phyloP scores from a whole-genome alignment of 2,329 filamentous ascomycete genomes.

The Nemania abortiva region DNA sequence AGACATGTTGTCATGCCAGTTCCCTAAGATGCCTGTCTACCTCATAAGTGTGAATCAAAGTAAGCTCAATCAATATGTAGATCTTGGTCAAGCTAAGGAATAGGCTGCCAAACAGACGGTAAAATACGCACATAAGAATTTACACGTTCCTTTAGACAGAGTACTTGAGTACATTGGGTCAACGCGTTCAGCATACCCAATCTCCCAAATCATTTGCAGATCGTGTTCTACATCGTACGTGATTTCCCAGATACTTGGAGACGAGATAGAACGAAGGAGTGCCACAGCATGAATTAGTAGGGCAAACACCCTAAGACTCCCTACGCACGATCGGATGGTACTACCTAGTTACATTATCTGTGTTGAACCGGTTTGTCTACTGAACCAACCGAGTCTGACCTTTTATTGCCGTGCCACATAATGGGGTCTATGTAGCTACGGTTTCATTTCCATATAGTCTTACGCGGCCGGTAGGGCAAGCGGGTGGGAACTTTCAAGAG shows the following conservation, averaged over 20 bases:
- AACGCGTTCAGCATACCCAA: background rate
- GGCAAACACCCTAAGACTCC: too few species aligned
- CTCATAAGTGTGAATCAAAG: background rate
- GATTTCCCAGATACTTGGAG: background rate
- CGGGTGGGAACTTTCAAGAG: background rate
- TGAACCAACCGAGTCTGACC: background rate
- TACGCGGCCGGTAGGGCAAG: background rate
- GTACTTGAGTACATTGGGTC: background rate
- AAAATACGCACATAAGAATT: background rate
- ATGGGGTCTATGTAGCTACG: background rate
- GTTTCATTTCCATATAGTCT: constrained; percentile 14
- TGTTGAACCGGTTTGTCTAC: background rate
- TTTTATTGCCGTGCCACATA: background rate
- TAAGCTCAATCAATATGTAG: background rate
- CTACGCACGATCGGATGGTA: too few species aligned
- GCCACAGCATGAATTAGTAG: background rate
- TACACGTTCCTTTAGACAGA: background rate
- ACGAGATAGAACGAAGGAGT: background rate
- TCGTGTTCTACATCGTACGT: background rate
- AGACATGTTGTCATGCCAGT: too few species aligned
- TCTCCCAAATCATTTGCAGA: background rate
- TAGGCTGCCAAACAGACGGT: too few species aligned
- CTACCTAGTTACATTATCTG: background rate
- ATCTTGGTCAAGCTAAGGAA: too few species aligned
- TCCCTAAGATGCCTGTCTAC: too few species aligned